phyloP scores from a whole-genome alignment of 1,284 basidiomycete species.

The Melanopsichium pennsylvanicum region DNA sequence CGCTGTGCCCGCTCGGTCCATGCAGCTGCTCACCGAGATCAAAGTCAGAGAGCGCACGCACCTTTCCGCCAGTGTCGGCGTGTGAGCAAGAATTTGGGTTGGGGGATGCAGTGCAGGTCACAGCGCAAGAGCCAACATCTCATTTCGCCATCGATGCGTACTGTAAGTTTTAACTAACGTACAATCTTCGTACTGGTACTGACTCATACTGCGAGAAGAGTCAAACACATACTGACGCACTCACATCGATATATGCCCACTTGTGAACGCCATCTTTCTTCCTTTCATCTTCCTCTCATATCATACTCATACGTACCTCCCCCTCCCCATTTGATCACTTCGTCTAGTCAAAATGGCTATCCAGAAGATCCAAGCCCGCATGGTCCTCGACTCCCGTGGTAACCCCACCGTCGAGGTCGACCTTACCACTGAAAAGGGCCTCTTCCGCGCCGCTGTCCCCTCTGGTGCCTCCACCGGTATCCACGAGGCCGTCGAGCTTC shows the following conservation, averaged over 20 bases:
- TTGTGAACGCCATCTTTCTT: constrained; percentile 4
- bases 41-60: constrained; percentile 8
- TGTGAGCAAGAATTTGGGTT: background rate
- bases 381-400: constrained; percentile 64
- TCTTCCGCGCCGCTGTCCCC: constrained; percentile 93
- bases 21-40: constrained; percentile 6
- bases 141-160: constrained; percentile 2
- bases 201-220: too few relatives aligned
- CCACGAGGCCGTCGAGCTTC: constrained; percentile 98
- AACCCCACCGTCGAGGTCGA: constrained; percentile 66
- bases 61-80: constrained; percentile 7
- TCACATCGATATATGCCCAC: constrained; percentile 13
- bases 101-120: background rate
- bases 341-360: constrained; percentile 53
- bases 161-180: too few relatives aligned
- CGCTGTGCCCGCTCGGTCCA: background rate
- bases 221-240: background rate
- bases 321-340: constrained; percentile 1
- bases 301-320: background rate
- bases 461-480: constrained; percentile 98
- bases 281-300: constrained; percentile 13
- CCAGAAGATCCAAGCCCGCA: constrained; percentile 58
- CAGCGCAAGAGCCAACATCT: constrained; percentile 19
- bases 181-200: too few relatives aligned
- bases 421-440: constrained; percentile 70